These are phyloP conservation scores for Nidula niveotomentosa DNA, from an alignment of 1,284 basidiomycete genomes.

Conservation along the genomic window DNA sequence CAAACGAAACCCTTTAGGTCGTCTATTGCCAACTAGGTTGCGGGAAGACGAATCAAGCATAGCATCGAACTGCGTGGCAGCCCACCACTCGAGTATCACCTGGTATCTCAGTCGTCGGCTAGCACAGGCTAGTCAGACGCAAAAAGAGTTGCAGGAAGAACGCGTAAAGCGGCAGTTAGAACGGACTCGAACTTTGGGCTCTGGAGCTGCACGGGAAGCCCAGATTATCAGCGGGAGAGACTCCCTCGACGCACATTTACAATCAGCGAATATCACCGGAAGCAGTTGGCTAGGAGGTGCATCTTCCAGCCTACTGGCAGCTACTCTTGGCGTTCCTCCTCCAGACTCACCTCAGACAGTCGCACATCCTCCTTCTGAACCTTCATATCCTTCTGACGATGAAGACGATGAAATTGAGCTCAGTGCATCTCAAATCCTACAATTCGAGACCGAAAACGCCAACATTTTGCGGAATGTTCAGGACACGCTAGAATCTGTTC, in stretches of 20 bases:
- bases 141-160: constrained; percentile 88
- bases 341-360: constrained; percentile 20
- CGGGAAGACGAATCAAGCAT: constrained; percentile 56
- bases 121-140: constrained; percentile 72
- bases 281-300: constrained; percentile 66
- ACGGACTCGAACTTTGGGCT: constrained; percentile 76
- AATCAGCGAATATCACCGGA: constrained; percentile 15
- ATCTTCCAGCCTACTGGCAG: constrained; percentile 59
- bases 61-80: constrained; percentile 72
- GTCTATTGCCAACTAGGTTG: constrained; percentile 67
- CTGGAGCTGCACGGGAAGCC: constrained; percentile 60
- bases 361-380: constrained; percentile 36
- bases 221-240: constrained; percentile 35
- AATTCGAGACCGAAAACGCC: constrained; percentile 90
- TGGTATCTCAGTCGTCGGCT: constrained; percentile 84
- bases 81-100: constrained; percentile 82
- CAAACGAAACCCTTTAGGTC: constrained; percentile 58
- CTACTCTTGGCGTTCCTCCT: constrained; percentile 54
- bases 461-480: constrained; percentile 80
- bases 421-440: constrained; percentile 82
- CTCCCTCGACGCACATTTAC: constrained; percentile 2
- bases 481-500: constrained; percentile 81
- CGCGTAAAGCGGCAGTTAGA: constrained; percentile 82
- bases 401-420: constrained; percentile 78
- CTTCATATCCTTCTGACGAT: constrained; percentile 43